Evolutionary conservation across 2,329 filamentous ascomycete species (phyloP), one percentile per base, ranked within the genome.

Genomic region (Grosmannia clavigera): DNA sequence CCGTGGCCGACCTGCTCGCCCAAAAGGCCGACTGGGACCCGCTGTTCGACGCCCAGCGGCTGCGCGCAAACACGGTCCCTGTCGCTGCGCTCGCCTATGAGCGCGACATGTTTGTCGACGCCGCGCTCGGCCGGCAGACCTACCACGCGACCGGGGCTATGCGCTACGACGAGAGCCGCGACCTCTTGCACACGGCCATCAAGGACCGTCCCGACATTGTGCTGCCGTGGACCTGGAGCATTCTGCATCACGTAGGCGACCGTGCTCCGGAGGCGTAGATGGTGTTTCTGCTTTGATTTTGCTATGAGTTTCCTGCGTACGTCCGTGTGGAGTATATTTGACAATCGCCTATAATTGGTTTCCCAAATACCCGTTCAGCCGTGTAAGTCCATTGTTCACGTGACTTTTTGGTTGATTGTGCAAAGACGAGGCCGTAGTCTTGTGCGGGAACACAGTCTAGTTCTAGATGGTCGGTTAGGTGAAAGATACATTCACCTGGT

Each of bases 101-200:
- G 5, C 31, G 27, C 14, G 65, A 66, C 58, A 59, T 63, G 50
- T 65, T 62, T 27, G 58, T 66, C 48, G 54, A 64, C 57, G 16
- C 19, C 4, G 27, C 33, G 2, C 52, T 65, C 50, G 43, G 63
- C 6, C 19, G 38, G 22, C 12, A 12, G 7, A 60, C 60, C 5
- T 57, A 46, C 6, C 12, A 14, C 2, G 38, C 11, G 3, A 38
- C 61, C n/a, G 40, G 40, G 6, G 4, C 40, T 2, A 58, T 64
- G 10, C 2, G 3, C 9, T n/a, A 19, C n/a, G 43, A n/a, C 5
- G 16, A 35, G 12, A 14, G 29, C 29, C 10, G 22, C 12, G 35
- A 43, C 5, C 55, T 63, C 7, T 52, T 58, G 56, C 64, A 65
- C 60, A 64, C 64, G 27, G 61, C 64, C 3, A 25, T 65, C 29